Percentiles rank a stretch among this genome's conserved stretches.
Evolutionary conservation across 23 red algal species (phyloP).

Genomic region (Gracilariopsis chorda): DNA sequence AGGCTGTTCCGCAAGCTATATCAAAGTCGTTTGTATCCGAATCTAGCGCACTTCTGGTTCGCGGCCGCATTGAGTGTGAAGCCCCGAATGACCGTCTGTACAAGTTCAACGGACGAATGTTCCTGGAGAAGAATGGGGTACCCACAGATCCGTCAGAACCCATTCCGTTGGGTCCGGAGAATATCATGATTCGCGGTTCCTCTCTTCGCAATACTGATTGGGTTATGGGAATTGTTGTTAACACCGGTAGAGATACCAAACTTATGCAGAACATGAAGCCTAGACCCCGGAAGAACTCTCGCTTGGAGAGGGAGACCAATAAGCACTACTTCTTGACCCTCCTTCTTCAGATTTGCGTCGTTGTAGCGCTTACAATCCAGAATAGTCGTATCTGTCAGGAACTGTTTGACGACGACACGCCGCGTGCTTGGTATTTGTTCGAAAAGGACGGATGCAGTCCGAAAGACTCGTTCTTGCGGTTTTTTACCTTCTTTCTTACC

Average conservation of each 20-base stretch:
- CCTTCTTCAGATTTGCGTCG: slow-evolving; percentile 57
- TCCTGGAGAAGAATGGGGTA: not conserved
- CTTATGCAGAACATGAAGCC: slow-evolving; percentile 91
- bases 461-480: slow-evolving; percentile 34
- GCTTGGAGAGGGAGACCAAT: slow-evolving; percentile 78
- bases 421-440: slow-evolving; percentile 77
- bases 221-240: slow-evolving; percentile 82
- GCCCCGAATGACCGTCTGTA: slow-evolving; percentile 80
- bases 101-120: slow-evolving; percentile 72
- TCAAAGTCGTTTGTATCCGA: slow-evolving; percentile 5
- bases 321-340: slow-evolving; percentile 47
- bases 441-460: slow-evolving; percentile 27
- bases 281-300: slow-evolving; percentile 65
- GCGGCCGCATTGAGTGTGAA: slow-evolving; percentile 85
- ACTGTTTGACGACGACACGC: slow-evolving; percentile 17
- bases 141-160: not conserved
- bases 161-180: slow-evolving; percentile 66
- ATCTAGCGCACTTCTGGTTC: not conserved
- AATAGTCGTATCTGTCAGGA: slow-evolving; percentile 19
- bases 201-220: slow-evolving; percentile 85
- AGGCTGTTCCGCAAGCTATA: slow-evolving; percentile 45
- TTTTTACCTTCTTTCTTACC: slow-evolving; percentile 87
- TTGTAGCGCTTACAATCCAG: slow-evolving; percentile 70
- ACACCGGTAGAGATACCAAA: slow-evolving; percentile 90
- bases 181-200: slow-evolving; percentile 74